Base-by-base conservation (phyloP, 208 protist genomes). In the Crithidia mellificae region DNA sequence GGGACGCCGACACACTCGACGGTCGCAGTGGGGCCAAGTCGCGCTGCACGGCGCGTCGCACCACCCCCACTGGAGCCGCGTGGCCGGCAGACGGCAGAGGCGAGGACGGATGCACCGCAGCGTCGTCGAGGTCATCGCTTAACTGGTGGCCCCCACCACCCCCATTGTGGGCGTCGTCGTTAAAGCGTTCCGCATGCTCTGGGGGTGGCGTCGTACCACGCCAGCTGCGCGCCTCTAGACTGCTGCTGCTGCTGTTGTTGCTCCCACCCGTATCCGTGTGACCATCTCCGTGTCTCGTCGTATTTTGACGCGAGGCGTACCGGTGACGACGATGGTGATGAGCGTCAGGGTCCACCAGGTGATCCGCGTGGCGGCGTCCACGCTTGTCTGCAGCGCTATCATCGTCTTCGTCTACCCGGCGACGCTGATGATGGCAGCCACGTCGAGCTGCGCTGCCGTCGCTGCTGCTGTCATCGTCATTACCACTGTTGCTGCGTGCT, bases 141-240 rank as follows among this genome's bases (percentile, higher is more conserved):
- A n/a, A n/a, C n/a, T n/a, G n/a, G n/a, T n/a, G n/a, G n/a, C n/a
- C n/a, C n/a, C n/a, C n/a, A n/a, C n/a, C n/a, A n/a, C n/a, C n/a
- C n/a, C n/a, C n/a, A n/a, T 6, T 24, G 56, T 20, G 30, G 41
- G 41, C 19, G 22, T 7, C 41, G 22, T 61, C 54, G 19, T 47
- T 6, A 5, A 61, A 15, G 22, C 41, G 41, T 27, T 49, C 41
- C 7, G 41, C 56, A 27, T 34, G 27, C 30, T 8, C n/a, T 9
- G 58, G 58, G 14, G 44, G 58, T 46, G 58, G 41, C 2, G 41
- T 51, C 17, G 52, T 36, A 39, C 39, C 38, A 12, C 67, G 25
- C 12, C 29, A 39, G 56, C 32, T 54, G 24, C 59, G 8, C 20
- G 20, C 34, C 30, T 43, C 2, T n/a, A 32, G 44, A 9, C n/a